Percentiles rank a stretch among this genome's conserved stretches.
Conservation (phyloP, 495 filamentous ascomycete genomes). For the Trichoderma erinaceum region DNA sequence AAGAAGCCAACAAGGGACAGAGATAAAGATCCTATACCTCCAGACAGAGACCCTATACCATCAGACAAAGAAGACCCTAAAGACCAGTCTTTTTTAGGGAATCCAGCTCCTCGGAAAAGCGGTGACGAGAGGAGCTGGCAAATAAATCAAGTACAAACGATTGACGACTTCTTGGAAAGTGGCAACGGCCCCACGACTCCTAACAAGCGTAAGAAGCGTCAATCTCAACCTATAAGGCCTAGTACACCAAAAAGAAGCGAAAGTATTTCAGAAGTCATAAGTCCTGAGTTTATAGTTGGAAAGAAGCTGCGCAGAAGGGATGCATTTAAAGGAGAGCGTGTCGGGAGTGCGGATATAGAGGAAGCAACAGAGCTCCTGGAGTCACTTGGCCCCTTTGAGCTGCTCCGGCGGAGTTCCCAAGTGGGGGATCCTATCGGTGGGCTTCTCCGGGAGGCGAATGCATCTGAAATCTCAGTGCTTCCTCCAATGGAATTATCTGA, state of each 20-base stretch:
- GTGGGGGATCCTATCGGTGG: slow-evolving; percentile 8
- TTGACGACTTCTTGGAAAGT: background rate
- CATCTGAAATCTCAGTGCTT: slow-evolving; percentile 9
- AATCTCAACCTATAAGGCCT: background rate
- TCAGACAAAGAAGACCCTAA: background rate
- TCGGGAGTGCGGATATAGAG: background rate
- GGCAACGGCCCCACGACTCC: background rate
- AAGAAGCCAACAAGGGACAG: background rate
- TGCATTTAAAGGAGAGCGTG: background rate
- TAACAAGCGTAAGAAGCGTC: background rate
- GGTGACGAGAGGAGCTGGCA: slow-evolving; percentile 12
- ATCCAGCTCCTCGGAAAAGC: slow-evolving; percentile 12
- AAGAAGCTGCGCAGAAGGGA: background rate
- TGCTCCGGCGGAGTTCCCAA: background rate
- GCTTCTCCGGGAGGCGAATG: slow-evolving; percentile 12
- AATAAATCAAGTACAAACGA: background rate
- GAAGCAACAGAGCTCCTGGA: background rate
- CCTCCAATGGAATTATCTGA: slow-evolving; percentile 6
- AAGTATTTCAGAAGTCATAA: background rate
- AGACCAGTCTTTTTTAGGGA: slow-evolving; percentile 11
- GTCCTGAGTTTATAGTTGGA: background rate
- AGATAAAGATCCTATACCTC: background rate
- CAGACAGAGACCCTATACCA: background rate
- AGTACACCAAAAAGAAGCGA: background rate
- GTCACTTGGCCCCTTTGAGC: background rate